Evolutionary conservation across 208 protist genomes (phyloP), one percentile per base, ranked within the genome.

Genomic region (Jaenimonas drosophilae): DNA sequence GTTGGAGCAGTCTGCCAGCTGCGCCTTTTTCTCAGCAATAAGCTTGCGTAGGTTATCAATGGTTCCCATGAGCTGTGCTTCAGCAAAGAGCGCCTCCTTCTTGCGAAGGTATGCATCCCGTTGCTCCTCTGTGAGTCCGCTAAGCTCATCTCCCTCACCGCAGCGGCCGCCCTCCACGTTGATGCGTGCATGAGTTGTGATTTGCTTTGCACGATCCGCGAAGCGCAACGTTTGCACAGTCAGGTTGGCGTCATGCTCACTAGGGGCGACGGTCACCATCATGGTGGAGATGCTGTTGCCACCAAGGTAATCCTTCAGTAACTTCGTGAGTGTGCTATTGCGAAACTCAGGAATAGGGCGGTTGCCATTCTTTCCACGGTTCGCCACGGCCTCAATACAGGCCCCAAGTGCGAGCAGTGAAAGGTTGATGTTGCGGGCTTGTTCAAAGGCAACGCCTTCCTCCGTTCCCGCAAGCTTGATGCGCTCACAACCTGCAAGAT

Each of bases 181-280:
- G 27, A 88, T 76, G 59, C 69, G 75, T 12, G 79, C 79, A 52
- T 88, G 64, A 16, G 71, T 82, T 11, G 59, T 68, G 27, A 93
- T 79, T 53, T 88, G 70, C 64, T 87, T 93, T 34, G 85, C 85
- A 43, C 81, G 69, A 54, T 93, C 85, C 21, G 76, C 85, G 31
- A 90, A 90, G 49, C 81, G 80, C 31, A 93, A 70, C 31, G 85
- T 76, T 54, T 93, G 85, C 48, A 86, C 72, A 19, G 77, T 78
- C 32, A 85, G 72, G 54, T 83, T 70, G 11, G 85, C 65, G 48
- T 90, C 80, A 31, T 54, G 44, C n/a, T 49, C 49, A 40, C 75
- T 71, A 24, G 83, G 83, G 9, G 71, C 68, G 52, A 92, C 70
- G 14, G 83, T 88, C 14, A 86, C 76, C 28, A 92, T 48, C 61